Evolutionary conservation across 441 rosid genomes (phyloP).

Genomic region (Hura crepitans): DNA sequence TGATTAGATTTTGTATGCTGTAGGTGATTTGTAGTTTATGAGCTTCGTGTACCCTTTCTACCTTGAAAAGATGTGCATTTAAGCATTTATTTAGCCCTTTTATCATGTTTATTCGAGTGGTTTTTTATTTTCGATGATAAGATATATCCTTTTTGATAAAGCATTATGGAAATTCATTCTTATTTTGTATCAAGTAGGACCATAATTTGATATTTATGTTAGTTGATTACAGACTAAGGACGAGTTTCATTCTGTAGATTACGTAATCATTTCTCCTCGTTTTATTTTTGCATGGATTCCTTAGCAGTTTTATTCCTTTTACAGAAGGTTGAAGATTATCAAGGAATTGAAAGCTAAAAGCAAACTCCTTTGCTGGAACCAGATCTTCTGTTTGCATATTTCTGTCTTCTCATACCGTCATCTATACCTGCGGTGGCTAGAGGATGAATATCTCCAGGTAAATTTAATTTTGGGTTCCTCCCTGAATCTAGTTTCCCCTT

Average conservation of each 20-base stretch:
- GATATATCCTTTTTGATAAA: background rate
- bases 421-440: background rate
- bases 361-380: background rate
- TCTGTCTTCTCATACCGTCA: slow-evolving; percentile 2
- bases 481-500: background rate
- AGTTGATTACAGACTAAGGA: background rate
- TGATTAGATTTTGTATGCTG: slow-evolving; percentile 13
- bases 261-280: background rate
- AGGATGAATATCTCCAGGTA: slow-evolving; percentile 32
- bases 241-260: background rate
- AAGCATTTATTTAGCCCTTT: background rate
- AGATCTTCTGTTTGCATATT: slow-evolving; percentile 5
- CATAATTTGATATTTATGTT: background rate
- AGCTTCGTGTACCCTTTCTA: background rate
- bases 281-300: background rate
- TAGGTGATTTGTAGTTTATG: background rate
- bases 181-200: background rate
- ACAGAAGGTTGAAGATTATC: slow-evolving; percentile 23
- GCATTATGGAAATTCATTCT: background rate
- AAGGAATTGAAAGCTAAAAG: slow-evolving; percentile 17
- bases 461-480: background rate
- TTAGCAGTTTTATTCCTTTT: slow-evolving; percentile 13
- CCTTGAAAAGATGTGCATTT: background rate
- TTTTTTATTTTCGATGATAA: background rate
- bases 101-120: background rate